Evolutionary conservation across 2,329 filamentous ascomycete genomes (phyloP), one percentile per base, ranked within the genome.

Genomic region (Fusarium fujikuroi): DNA sequence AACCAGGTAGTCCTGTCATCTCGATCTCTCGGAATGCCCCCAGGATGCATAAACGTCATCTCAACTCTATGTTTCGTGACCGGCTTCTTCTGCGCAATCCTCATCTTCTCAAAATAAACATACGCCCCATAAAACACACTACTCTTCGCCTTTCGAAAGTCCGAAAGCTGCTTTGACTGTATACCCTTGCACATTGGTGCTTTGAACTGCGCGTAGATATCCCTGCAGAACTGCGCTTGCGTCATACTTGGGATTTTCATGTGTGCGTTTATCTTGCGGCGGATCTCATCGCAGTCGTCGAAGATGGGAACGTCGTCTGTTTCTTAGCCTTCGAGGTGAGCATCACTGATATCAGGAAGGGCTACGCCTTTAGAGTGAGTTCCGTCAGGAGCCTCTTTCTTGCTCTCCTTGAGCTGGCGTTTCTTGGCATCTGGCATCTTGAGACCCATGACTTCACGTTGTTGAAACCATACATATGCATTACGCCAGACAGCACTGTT

Each of bases 31-130:
- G 65, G 34, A 25, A 59, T 25, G 0, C 36, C 59, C 10, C 44
- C 59, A 0, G 59, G 65, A 34, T 69, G 12, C 19, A 69, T 9
- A 7, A 14, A 12, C 12, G 39, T 40, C 11, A 49, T 65, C 6
- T 54, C 47, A 9, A 34, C 16, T 1, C 25, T 25, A 32, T 69
- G 52, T 10, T 65, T 57, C 11, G 34, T 49, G 15, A 21, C 42
- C 3, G 66, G 59, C 4, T 69, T 69, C 4, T 53, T 53, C 30
- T 69, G 66, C 10, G 59, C 65, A 15, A 59, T 39, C 15, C 59
- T 40, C 15, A 69, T 15, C 40, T 69, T 69, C 18, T 69, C 65
- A 39, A 69, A 65, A 23, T 69, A 69, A 11, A 69, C 65, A 21
- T 65, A 65, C 15, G 59, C 65, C 4, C 52, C 40, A 3, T 69